A percentile compares a stretch with the other conserved stretches of the same genome.
phyloP scores from a whole-genome alignment of 768 basidiomycete genomes.

The Termitomyces sp. region DNA sequence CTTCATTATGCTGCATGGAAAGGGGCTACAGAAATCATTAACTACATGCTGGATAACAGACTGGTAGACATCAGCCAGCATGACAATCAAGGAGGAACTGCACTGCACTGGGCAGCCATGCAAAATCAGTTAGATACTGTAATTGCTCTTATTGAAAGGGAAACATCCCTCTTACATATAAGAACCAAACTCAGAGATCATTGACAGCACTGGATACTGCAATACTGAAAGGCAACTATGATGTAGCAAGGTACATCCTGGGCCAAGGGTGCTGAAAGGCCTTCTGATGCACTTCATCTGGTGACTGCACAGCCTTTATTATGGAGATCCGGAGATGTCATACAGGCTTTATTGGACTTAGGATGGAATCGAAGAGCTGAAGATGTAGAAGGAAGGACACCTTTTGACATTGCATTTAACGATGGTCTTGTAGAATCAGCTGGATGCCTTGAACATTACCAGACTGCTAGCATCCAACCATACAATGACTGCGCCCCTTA shows the following conservation, averaged over 20 bases:
- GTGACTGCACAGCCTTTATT: background rate
- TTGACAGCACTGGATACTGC: background rate
- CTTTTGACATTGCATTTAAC: background rate
- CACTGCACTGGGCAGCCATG: background rate
- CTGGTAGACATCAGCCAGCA: background rate
- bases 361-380: background rate
- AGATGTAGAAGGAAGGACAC: background rate
- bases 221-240: background rate
- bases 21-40: background rate
- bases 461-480: background rate
- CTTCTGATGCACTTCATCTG: background rate
- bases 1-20: background rate
- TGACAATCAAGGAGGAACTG: background rate
- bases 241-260: background rate
- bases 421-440: background rate
- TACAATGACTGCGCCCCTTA: background rate
- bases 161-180: background rate
- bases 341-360: background rate
- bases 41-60: background rate
- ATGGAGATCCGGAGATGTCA: background rate
- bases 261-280: background rate
- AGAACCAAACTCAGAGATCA: background rate
- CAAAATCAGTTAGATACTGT: background rate
- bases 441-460: background rate
- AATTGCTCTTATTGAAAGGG: background rate